Conservation (phyloP, 192 early-diverging fungal genomes). For the Gamsiella multidivaricata region DNA sequence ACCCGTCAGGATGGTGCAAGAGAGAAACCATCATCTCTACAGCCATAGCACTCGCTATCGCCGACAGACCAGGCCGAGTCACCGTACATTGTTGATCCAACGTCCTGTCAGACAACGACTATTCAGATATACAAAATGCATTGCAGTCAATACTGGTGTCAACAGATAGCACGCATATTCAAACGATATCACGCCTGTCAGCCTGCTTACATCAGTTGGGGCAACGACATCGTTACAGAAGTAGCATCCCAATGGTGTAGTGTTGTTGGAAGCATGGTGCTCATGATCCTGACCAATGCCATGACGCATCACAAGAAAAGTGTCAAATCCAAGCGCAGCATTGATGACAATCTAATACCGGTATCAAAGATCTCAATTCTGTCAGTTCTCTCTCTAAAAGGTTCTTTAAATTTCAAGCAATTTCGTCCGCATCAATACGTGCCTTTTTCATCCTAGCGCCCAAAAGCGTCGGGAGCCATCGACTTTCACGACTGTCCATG, state of each 20-base stretch:
- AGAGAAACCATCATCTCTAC: constrained; percentile 93
- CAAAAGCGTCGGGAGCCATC: constrained; percentile 94
- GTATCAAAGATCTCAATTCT: too few relatives aligned
- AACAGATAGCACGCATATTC: constrained; percentile 1
- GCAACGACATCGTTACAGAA: constrained; percentile 99
- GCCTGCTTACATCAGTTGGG: constrained; percentile 83
- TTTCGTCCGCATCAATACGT: too few relatives aligned
- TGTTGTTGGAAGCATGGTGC: background rate
- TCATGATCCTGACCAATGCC: constrained; percentile 65
- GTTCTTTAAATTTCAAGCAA: too few relatives aligned
- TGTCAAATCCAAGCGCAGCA: constrained; percentile 95
- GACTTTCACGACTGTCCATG: constrained; percentile 94
- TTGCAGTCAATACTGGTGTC: too few relatives aligned
- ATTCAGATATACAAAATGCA: background rate
- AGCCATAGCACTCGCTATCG: constrained; percentile 85
- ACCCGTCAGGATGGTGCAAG: constrained; percentile 85
- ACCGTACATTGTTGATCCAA: constrained; percentile 99
- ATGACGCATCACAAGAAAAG: constrained; percentile 96
- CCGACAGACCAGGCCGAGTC: constrained; percentile 93
- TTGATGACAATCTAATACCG: constrained; percentile 84
- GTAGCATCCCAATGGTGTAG: constrained; percentile 86
- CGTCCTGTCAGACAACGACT: constrained; percentile 92
- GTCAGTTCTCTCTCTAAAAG: too few relatives aligned
- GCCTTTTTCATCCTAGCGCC: constrained; percentile 76
- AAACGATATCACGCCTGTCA: background rate